Percentiles rank a stretch among this genome's conserved stretches.
phyloP scores from a whole-genome alignment of 2,329 filamentous ascomycete species.

The Paraconiothyrium brasiliense region DNA sequence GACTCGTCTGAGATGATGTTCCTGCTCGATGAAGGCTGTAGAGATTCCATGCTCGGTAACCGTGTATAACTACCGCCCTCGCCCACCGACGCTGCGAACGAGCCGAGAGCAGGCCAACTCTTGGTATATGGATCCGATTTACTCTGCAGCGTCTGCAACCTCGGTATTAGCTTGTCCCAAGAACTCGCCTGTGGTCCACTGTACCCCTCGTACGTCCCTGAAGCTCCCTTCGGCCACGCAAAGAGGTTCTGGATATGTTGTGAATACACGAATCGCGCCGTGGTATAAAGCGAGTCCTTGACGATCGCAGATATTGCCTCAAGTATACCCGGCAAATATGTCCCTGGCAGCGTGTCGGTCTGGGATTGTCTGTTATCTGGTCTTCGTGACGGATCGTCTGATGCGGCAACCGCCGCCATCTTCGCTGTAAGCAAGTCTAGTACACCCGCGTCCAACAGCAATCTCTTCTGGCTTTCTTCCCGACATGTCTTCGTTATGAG shows the following conservation, averaged over 20 bases:
- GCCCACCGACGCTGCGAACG: slow-evolving; percentile 37
- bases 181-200: slow-evolving; percentile 25
- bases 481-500: slow-evolving; percentile 71
- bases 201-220: slow-evolving; percentile 31
- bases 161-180: slow-evolving; percentile 50
- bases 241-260: slow-evolving; percentile 49
- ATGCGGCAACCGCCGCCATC: slow-evolving; percentile 60
- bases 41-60: slow-evolving; percentile 44
- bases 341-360: slow-evolving; percentile 51
- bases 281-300: slow-evolving; percentile 79
- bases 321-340: slow-evolving; percentile 74
- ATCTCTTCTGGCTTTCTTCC: slow-evolving; percentile 74
- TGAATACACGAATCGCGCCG: slow-evolving; percentile 67
- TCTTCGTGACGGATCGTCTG: slow-evolving; percentile 34
- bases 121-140: slow-evolving; percentile 53
- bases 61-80: slow-evolving; percentile 38
- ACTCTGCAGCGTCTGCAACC: slow-evolving; percentile 49
- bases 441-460: slow-evolving; percentile 76
- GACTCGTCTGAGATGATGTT: slow-evolving; percentile 52
- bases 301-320: slow-evolving; percentile 82
- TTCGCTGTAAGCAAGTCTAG: slow-evolving; percentile 80
- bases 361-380: slow-evolving; percentile 27
- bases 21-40: slow-evolving; percentile 37
- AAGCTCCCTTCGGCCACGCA: slow-evolving; percentile 39
- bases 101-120: slow-evolving; percentile 55